Conservation (phyloP, 2,329 filamentous ascomycete species). For the Claviceps maximensis region DNA sequence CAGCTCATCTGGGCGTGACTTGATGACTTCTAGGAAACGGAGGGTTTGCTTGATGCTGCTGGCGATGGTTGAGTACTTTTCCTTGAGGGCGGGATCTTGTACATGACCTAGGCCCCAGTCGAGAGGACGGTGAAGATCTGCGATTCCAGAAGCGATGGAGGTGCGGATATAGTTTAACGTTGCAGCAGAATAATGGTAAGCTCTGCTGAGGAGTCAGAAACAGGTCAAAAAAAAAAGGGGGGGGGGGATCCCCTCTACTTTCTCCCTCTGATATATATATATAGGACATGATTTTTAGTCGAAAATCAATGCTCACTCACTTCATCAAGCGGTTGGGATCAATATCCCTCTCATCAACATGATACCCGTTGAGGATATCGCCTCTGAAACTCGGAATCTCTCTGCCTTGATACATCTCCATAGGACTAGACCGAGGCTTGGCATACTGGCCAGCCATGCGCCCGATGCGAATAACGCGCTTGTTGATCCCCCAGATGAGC, state of each 20-base stretch:
- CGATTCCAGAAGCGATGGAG: slow-evolving; percentile 73
- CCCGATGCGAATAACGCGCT: slow-evolving; percentile 83
- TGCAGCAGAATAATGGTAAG: slow-evolving; percentile 90
- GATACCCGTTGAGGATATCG: slow-evolving; percentile 88
- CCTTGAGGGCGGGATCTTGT: slow-evolving; percentile 66
- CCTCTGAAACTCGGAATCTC: slow-evolving; percentile 85
- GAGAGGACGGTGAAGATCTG: slow-evolving; percentile 82
- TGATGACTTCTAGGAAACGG: slow-evolving; percentile 88
- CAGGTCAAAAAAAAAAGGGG: neutral
- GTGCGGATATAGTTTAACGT: slow-evolving; percentile 89
- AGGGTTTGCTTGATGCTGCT: slow-evolving; percentile 78
- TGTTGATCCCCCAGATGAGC: slow-evolving; percentile 72
- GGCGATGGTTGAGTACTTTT: slow-evolving; percentile 77
- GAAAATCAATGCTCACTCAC: slow-evolving; percentile 27
- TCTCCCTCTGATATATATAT: neutral
- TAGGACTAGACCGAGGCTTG: slow-evolving; percentile 83
- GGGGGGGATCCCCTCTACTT: neutral
- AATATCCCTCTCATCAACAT: slow-evolving; percentile 58
- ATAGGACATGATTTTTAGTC: too few species aligned
- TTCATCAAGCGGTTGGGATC: slow-evolving; percentile 73
- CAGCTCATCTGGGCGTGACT: slow-evolving; percentile 69
- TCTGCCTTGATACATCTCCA: slow-evolving; percentile 65
- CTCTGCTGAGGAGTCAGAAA: slow-evolving; percentile 31
- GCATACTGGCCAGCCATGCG: slow-evolving; percentile 97
- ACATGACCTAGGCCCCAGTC: slow-evolving; percentile 95